Evolutionary conservation across 2,329 filamentous ascomycete species (phyloP), one percentile per base, ranked within the genome.

Genomic region (Nemania sp.): DNA sequence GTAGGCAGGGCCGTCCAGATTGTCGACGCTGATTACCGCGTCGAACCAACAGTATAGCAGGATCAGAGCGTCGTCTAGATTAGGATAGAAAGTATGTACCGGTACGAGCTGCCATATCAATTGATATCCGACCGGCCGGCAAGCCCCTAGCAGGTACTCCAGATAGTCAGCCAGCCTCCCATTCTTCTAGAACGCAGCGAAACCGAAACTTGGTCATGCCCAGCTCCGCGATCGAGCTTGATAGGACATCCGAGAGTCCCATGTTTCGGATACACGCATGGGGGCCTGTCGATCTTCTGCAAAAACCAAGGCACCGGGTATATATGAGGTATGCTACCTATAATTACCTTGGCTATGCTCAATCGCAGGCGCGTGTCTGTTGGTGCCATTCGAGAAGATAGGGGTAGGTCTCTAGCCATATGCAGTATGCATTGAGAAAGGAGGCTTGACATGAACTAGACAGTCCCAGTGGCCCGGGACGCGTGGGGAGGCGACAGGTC

Each of bases 381-480:
- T n/a, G 20, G 37, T 34, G 15, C n/a, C 20, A 24, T 24, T 22
- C n/a, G 6, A 40, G 5, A 5, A 24, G 3, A 11, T 11, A 34
- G 17, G 19, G 33, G 33, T 36, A 24, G 26, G 22, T 23, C n/a
- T n/a, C n/a, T n/a, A n/a, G n/a, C n/a, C n/a, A n/a, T n/a, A n/a
- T n/a, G n/a, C n/a, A n/a, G n/a, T n/a, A n/a, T n/a, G n/a, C n/a
- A n/a, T n/a, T n/a, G n/a, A n/a, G n/a, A n/a, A n/a, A n/a, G n/a
- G n/a, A n/a, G n/a, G n/a, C n/a, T n/a, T n/a, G n/a, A n/a, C n/a
- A n/a, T n/a, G n/a, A n/a, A n/a, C n/a, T n/a, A n/a, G n/a, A n/a
- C n/a, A 43, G 49, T 49, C 49, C 53, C 53, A 44, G 53, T 44
- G 31, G 37, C 24, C 33, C 37, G 53, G 53, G 17, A 56, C 37